Conservation (phyloP, 2,329 filamentous ascomycete genomes). For the Aspergillus sp. region DNA sequence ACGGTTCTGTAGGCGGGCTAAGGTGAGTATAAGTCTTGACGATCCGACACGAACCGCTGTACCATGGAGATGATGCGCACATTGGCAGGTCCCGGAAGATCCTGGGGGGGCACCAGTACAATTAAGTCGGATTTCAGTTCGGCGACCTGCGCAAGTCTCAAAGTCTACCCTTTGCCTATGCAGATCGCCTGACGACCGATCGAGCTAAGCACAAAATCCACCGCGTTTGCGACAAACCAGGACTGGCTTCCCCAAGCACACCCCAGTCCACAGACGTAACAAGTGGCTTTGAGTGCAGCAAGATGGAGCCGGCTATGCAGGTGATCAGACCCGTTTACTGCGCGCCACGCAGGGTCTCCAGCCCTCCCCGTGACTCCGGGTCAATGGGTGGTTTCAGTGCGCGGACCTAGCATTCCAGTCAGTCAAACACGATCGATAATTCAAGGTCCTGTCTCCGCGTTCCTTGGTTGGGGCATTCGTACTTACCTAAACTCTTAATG, state of each 20-base stretch:
- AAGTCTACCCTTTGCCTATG: conserved; percentile 28
- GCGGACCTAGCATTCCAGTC: conserved; percentile 38
- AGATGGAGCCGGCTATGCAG: conserved; percentile 42
- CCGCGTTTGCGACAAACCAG: conserved; percentile 33
- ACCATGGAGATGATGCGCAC: conserved; percentile 38
- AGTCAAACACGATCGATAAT: conserved; percentile 9
- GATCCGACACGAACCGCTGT: conserved; percentile 37
- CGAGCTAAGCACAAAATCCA: conserved; percentile 31
- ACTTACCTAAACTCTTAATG: conserved; percentile 20
- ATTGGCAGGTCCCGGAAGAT: conserved; percentile 29
- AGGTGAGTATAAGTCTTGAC: conserved; percentile 33
- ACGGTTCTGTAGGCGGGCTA: conserved; percentile 35
- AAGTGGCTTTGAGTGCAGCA: conserved; percentile 30
- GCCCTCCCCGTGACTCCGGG: conserved; percentile 29
- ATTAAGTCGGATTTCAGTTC: conserved; percentile 26
- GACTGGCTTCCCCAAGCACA: conserved; percentile 30
- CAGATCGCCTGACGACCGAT: conserved; percentile 28
- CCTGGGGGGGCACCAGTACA: conserved; percentile 15
- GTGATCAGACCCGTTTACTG: conserved; percentile 36
- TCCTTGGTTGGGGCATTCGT: conserved; percentile 5
- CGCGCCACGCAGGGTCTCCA: conserved; percentile 29
- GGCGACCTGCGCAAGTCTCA: conserved; percentile 32
- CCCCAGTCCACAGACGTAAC: conserved; percentile 31
- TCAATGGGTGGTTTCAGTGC: conserved; percentile 26
- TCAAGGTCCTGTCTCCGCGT: not conserved